Base-by-base conservation (phyloP, 1,284 basidiomycete genomes). In the Malassezia nana region DNA sequence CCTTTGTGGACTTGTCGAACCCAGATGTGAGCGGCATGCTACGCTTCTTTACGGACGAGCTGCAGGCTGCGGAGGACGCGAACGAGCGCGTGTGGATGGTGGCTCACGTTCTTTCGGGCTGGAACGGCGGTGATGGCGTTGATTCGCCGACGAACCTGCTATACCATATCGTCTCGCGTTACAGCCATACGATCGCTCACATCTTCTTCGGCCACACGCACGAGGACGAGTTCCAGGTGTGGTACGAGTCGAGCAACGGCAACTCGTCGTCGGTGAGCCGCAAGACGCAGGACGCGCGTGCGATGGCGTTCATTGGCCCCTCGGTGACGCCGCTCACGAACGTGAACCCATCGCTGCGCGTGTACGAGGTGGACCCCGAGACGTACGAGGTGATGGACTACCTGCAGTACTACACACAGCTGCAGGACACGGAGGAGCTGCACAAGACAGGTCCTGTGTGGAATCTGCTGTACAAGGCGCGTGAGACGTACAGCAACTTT, bases 161-260 rank as follows among this genome's bases (percentile, higher is more conserved):
- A 46, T 57, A 69, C 52, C 58, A 63, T 52, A 88, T 86, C 54
- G 83, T 88, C 50, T 84, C 86, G 65, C 82, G 86, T 15, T 89
- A 81, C 74, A 78, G 78, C 13, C 84, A 86, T 67, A 84, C 87
- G 52, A 85, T 88, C 56, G 83, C 84, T 26, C 83, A 84, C 83
- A 61, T 87, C 40, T 87, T 87, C 77, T 87, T 80, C 65, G 86
- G 86, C 1, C 86, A 88, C 69, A 84, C 84, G 1, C 86, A 88
- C 59, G 85, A 88, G 69, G 86, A 88, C 69, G 80, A 86, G 72
- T 71, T 85, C 51, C 82, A 81, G 82, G 81, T 88, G 42, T 88
- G 81, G 73, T 88, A 88, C 67, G 72, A 80, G 8, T 83, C 85
- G 66, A 86, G 86, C 68, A 85, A 78, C 30, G 86, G 83, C 1